Evolutionary conservation across 768 basidiomycete species (phyloP).

Genomic region (Tulasnella sp.): DNA sequence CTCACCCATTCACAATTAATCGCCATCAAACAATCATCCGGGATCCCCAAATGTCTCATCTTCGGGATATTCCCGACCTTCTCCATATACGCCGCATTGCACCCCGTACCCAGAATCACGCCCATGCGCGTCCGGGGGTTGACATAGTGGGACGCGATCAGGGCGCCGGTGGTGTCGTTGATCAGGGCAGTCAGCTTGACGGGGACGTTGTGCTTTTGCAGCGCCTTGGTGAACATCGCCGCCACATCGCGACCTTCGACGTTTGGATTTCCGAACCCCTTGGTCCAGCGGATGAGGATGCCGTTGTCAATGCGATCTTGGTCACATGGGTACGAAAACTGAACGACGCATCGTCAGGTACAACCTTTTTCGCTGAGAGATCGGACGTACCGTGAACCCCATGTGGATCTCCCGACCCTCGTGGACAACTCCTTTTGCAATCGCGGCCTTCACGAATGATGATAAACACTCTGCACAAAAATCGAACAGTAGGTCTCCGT

Average conservation of each 20-base stretch:
- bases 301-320: constrained; percentile 92
- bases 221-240: constrained; percentile 76
- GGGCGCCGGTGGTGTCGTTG: constrained; percentile 96
- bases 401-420: constrained; percentile 45
- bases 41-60: constrained; percentile 58
- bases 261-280: constrained; percentile 86
- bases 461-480: constrained; percentile 93
- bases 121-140: constrained; percentile 85
- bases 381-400: constrained; percentile 73
- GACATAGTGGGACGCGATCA: constrained; percentile 95
- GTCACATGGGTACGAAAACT: constrained; percentile 95
- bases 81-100: constrained; percentile 98
- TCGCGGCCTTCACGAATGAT: constrained; percentile 56
- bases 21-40: constrained; percentile 53
- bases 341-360: not conserved
- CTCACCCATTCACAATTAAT: constrained; percentile 93
- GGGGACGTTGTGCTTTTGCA: constrained; percentile 68
- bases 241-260: constrained; percentile 91
- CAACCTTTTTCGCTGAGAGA: not conserved
- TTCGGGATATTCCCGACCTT: constrained; percentile 75
- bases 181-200: constrained; percentile 76
- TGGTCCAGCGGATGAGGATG: constrained; percentile 95
- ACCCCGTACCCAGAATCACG: constrained; percentile 95
- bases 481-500: constrained; percentile 92
- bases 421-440: constrained; percentile 35